Evolutionary conservation across 2,329 filamentous ascomycete species (phyloP).

Genomic region (Claviceps monticola): DNA sequence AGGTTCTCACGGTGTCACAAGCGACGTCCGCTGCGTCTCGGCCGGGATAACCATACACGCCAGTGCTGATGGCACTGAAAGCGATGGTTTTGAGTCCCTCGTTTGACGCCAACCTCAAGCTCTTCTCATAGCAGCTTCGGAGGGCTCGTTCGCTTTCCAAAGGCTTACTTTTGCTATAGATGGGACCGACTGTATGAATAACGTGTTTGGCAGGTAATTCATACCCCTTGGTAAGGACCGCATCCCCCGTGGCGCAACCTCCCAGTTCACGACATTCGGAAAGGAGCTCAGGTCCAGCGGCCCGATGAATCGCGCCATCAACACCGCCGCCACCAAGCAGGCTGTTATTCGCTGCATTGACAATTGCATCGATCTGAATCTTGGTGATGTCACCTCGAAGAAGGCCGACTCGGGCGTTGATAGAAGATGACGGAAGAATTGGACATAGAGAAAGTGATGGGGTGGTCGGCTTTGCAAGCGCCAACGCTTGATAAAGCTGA

Average conservation of each 20-base stretch:
- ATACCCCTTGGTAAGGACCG: conserved; percentile 73
- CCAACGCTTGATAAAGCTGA: conserved; percentile 42
- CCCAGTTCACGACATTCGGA: conserved; percentile 57
- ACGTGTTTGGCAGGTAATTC: conserved; percentile 61
- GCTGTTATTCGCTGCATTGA: conserved; percentile 77
- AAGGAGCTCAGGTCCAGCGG: conserved; percentile 56
- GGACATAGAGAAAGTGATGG: conserved; percentile 6
- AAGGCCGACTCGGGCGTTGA: conserved; percentile 60
- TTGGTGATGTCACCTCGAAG: conserved; percentile 70
- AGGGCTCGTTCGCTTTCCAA: conserved; percentile 35
- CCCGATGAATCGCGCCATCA: conserved; percentile 73
- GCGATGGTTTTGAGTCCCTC: conserved; percentile 58
- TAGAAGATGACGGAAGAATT: conserved; percentile 28
- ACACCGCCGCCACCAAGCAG: conserved; percentile 85
- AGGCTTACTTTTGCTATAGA: conserved; percentile 38
- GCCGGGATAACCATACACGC: conserved; percentile 78
- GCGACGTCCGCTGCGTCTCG: conserved; percentile 59
- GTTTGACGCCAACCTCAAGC: conserved; percentile 57
- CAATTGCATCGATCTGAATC: conserved; percentile 66
- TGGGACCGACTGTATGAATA: conserved; percentile 82
- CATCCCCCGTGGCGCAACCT: conserved; percentile 63
- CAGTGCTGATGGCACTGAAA: conserved; percentile 77
- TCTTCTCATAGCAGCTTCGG: conserved; percentile 52
- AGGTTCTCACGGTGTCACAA: conserved; percentile 41
- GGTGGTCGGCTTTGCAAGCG: conserved; percentile 20